These are phyloP conservation scores for Fusarium subglutinans DNA, from an alignment of 2,329 filamentous ascomycete genomes.

Conservation along the genomic window DNA sequence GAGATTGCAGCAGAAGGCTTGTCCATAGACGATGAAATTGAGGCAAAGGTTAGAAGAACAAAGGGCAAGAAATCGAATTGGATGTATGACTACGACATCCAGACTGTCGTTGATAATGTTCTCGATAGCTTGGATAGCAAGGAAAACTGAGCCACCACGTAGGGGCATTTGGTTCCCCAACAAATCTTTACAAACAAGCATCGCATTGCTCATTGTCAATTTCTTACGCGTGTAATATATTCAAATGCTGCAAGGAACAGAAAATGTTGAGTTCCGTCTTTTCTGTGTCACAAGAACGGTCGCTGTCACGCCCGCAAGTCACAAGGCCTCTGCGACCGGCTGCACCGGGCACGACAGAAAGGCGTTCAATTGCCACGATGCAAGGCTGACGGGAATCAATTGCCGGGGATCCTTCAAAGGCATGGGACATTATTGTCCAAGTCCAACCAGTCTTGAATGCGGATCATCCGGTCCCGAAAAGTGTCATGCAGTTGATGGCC, in stretches of 20 bases:
- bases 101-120: conserved; percentile 27
- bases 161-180: neutral
- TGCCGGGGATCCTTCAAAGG: neutral
- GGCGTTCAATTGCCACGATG: neutral
- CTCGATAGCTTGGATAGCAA: neutral
- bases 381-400: neutral
- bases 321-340: neutral
- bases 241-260: neutral
- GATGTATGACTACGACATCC: conserved; percentile 44
- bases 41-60: conserved; percentile 32
- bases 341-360: neutral
- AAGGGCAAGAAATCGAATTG: conserved; percentile 35
- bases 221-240: too few species aligned
- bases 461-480: conserved; percentile 13
- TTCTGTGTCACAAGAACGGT: conserved; percentile 6
- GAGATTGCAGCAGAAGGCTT: conserved; percentile 28
- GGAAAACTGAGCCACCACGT: neutral
- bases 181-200: neutral
- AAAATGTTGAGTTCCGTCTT: neutral
- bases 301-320: conserved; percentile 1
- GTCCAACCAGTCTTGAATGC: neutral
- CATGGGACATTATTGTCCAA: neutral
- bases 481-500: neutral
- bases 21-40: conserved; percentile 39
- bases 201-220: neutral